phyloP scores from a whole-genome alignment of 768 basidiomycete species.

The Naganishia onofrii region DNA sequence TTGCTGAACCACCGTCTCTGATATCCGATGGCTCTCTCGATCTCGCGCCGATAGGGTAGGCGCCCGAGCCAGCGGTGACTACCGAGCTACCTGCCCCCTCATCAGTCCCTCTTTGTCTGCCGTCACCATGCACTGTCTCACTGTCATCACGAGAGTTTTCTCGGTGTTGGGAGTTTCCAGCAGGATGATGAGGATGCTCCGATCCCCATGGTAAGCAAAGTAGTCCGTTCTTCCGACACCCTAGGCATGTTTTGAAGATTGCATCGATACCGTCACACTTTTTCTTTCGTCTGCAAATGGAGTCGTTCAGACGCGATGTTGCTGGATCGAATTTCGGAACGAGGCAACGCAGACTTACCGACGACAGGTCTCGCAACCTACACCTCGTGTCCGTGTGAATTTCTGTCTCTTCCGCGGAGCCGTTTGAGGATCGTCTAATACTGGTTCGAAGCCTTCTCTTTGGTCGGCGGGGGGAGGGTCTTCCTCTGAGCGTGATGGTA shows the following conservation, averaged over 20 bases:
- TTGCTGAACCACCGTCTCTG: background rate
- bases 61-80: background rate
- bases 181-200: background rate
- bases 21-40: background rate
- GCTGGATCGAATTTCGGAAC: background rate
- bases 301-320: background rate
- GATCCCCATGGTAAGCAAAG: conserved; percentile 16
- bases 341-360: background rate
- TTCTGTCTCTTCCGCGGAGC: background rate
- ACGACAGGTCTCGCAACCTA: conserved; percentile 20
- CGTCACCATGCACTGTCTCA: background rate
- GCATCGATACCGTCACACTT: conserved; percentile 15
- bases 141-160: background rate
- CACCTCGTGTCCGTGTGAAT: conserved; percentile 15
- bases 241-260: conserved; percentile 22
- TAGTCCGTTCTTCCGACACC: conserved; percentile 18
- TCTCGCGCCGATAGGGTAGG: background rate
- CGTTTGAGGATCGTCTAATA: background rate
- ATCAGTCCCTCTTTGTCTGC: background rate
- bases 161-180: background rate
- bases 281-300: background rate
- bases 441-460: background rate
- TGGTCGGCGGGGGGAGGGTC: background rate
- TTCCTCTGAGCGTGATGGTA: background rate
- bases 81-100: background rate